Evolutionary conservation across 192 early-diverging fungal species (phyloP).

Genomic region (Backusella westeae): DNA sequence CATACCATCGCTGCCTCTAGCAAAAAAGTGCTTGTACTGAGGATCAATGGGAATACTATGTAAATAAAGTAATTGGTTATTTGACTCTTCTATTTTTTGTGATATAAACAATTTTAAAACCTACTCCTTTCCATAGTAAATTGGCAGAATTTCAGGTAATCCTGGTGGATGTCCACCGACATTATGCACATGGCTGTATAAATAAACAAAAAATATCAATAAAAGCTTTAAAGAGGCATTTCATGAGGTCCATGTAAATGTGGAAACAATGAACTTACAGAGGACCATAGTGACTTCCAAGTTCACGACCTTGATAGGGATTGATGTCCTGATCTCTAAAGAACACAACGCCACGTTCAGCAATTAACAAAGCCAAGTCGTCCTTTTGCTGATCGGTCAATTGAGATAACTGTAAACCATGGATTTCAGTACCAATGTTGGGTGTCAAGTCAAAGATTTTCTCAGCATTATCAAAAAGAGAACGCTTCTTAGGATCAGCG

Average conservation of each 20-base stretch:
- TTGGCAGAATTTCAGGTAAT: conserved; percentile 18
- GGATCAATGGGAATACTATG: background rate
- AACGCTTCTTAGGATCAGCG: conserved; percentile 54
- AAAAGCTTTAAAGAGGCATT: background rate
- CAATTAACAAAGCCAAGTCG: conserved; percentile 60
- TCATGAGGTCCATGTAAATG: background rate
- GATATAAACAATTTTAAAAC: background rate
- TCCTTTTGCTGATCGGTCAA: conserved; percentile 60
- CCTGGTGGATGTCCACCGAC: conserved; percentile 22
- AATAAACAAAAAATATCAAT: conserved; percentile 13
- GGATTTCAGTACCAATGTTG: conserved; percentile 66
- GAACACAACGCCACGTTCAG: conserved; percentile 70
- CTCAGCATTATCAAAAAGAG: conserved; percentile 54
- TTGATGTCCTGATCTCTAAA: conserved; percentile 69
- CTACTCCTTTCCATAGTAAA: conserved; percentile 13
- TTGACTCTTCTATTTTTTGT: background rate
- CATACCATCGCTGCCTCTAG: background rate
- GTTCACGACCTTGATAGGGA: conserved; percentile 50
- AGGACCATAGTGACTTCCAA: conserved; percentile 49
- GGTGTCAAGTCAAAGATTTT: conserved; percentile 58
- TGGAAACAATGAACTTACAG: conserved; percentile 17
- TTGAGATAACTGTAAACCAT: conserved; percentile 55
- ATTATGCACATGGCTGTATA: conserved; percentile 25
- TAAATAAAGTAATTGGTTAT: background rate
- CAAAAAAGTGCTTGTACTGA: background rate